Conservation (phyloP, 2,329 filamentous ascomycete species). For the Colletotrichum sp. region DNA sequence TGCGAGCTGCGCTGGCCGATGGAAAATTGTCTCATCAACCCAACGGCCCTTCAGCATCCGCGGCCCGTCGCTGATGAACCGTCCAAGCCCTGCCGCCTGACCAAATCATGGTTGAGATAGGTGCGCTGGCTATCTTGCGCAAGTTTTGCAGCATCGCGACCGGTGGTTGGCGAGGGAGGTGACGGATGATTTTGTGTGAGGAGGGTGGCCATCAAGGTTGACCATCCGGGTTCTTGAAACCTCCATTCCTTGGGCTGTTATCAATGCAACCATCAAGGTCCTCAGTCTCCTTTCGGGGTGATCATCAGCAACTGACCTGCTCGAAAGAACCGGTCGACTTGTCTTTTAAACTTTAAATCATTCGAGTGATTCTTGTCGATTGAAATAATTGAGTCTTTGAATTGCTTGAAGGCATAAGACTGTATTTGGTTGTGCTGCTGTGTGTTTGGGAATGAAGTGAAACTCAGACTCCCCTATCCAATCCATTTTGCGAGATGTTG, state of each 20-base stretch:
- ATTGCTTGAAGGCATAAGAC: not conserved
- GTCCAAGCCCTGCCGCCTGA: not conserved
- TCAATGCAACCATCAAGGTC: conserved; percentile 21
- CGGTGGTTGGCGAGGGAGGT: not conserved
- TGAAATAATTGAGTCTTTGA: not conserved
- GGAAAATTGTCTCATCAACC: conserved; percentile 9
- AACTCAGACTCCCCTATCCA: not conserved
- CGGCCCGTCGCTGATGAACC: not conserved
- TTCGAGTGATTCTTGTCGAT: not conserved
- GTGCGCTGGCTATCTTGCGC: conserved; percentile 3
- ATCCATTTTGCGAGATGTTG: accelerated
- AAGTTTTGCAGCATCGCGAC: not conserved
- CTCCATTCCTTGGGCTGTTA: not conserved
- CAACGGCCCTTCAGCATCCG: not conserved
- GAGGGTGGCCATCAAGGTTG: conserved; percentile 21
- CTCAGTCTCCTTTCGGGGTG: not conserved
- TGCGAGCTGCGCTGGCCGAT: not conserved
- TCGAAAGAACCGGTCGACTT: not conserved
- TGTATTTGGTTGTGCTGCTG: not conserved
- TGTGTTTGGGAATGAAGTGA: not conserved
- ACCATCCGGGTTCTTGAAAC: conserved; percentile 18
- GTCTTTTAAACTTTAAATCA: not conserved
- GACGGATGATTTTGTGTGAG: not conserved
- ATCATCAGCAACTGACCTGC: not conserved
- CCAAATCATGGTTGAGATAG: not conserved